Base-by-base conservation (phyloP, 192 early-diverging fungal species). In the Coemansia sp. region DNA sequence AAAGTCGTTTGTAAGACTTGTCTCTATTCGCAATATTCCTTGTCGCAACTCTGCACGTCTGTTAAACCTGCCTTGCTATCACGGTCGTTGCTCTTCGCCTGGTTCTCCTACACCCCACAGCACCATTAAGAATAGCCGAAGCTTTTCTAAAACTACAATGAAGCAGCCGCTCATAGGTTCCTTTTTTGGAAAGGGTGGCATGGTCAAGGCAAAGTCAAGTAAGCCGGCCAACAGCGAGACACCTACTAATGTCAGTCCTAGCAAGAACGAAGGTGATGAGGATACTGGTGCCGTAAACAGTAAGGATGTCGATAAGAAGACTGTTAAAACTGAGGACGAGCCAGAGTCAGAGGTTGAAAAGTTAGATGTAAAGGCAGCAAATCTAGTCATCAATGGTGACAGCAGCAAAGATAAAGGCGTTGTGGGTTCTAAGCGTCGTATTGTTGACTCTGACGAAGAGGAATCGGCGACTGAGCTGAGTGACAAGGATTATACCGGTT, bases 161-260 rank as follows among this genome's bases (percentile, higher is more conserved):
- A 69, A 75, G 24, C 73, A 75, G 40, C 55, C 57, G 34, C 59
- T 50, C 4, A 34, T 75, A 15, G 54, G 62, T 9, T 69, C 73
- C 9, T 75, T 75, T 37, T 75, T 75, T 56, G 30, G 15, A 2
- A 22, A 55, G 7, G 56, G 62, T 1, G 72, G 62, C 24, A 57
- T 58, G 50, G 49, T 40, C 15, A 71, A 64, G 54, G 37, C 12
- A 40, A 71, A 30, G 27, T 5, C 27, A 30, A 30, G 27, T 7
- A 30, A 30, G 27, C 27, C 27, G 27, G 27, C 27, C 7, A 7
- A 30, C 27, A 30, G 27, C 27, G 27, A 30, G 27, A 30, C 2
- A 30, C 27, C 27, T 5, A 30, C 27, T 30, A 30, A 30, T 30
- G 27, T 5, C 27, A 30, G 27, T 7, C 7, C 27, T 30, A 43